Evolutionary conservation across 2,329 filamentous ascomycete species (phyloP).

Genomic region (Hirsutella thompsonii): DNA sequence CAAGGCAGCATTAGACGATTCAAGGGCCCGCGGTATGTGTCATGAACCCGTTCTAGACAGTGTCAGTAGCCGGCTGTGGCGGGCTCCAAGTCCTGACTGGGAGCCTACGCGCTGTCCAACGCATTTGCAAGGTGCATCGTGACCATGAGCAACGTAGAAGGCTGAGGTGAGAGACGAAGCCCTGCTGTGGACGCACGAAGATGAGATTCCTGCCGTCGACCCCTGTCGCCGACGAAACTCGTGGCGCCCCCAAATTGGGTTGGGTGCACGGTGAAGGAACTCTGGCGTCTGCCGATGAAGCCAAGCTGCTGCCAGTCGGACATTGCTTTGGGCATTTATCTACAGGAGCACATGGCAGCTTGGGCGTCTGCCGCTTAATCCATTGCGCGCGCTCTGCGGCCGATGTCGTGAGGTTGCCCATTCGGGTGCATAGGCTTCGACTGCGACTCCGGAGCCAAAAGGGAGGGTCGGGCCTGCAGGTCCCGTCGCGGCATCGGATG

Average conservation of each 20-base stretch:
- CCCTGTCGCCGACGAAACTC: background rate
- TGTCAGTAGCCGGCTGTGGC: conserved; percentile 1
- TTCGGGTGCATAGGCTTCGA: conserved; percentile 15
- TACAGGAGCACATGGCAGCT: background rate
- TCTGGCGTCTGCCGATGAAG: background rate
- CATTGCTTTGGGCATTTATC: conserved; percentile 1
- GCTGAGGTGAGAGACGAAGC: background rate
- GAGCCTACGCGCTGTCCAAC: background rate
- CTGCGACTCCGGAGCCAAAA: background rate
- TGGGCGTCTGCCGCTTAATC: background rate
- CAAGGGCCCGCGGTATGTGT: conserved; percentile 6
- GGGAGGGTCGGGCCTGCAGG: conserved; percentile 5
- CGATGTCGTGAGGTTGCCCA: conserved; percentile 13
- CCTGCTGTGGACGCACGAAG: too few species aligned
- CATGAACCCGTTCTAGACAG: conserved; percentile 10
- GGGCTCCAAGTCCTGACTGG: background rate
- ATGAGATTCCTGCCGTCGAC: background rate
- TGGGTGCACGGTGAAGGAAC: background rate
- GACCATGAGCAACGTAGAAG: background rate
- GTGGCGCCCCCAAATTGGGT: background rate
- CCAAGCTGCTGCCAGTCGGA: background rate
- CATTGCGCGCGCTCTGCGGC: conserved; percentile 2
- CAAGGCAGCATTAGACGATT: background rate
- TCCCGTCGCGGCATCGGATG: conserved; percentile 13
- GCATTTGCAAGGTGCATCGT: background rate